Percentiles rank a stretch among this genome's conserved stretches.
These are phyloP conservation scores for Backusella parvicylindrica DNA, from an alignment of 192 early-diverging fungal genomes.

Conservation along the genomic window DNA sequence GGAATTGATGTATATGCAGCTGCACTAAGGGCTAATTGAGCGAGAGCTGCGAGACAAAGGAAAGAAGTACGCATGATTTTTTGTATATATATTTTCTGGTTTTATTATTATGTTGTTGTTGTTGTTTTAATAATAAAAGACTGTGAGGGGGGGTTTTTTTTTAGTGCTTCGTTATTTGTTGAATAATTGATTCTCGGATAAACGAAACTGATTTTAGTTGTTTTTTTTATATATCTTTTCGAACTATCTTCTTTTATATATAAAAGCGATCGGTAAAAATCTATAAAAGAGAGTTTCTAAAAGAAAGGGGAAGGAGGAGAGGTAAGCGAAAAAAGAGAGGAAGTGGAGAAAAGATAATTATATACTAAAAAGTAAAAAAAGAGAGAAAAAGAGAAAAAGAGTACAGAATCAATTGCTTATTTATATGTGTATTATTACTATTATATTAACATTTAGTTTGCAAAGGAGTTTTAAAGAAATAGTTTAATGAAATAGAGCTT, in stretches of 20 bases:
- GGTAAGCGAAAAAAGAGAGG: background rate
- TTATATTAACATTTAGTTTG: background rate
- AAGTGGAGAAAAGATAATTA: background rate
- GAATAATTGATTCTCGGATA: background rate
- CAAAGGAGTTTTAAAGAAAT: background rate
- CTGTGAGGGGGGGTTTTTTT: background rate
- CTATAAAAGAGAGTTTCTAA: conserved; percentile 1
- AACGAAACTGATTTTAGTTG: background rate
- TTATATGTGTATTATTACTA: background rate
- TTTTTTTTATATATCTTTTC: background rate
- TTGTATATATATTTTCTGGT: background rate
- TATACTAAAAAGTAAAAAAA: background rate
- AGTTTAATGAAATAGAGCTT: background rate
- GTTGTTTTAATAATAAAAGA: background rate
- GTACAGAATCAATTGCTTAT: background rate
- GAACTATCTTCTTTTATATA: background rate
- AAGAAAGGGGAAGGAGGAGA: background rate
- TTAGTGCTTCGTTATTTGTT: background rate
- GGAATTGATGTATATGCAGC: conserved; percentile 15
- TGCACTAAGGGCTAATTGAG: conserved; percentile 25
- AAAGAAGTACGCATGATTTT: conserved; percentile 27
- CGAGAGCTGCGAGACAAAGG: conserved; percentile 29
- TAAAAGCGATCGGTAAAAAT: background rate
- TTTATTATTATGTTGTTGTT: background rate
- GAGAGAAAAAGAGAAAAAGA: background rate